Base-by-base conservation (phyloP, 2,329 filamentous ascomycete species). In the Penicillium brasilianum region DNA sequence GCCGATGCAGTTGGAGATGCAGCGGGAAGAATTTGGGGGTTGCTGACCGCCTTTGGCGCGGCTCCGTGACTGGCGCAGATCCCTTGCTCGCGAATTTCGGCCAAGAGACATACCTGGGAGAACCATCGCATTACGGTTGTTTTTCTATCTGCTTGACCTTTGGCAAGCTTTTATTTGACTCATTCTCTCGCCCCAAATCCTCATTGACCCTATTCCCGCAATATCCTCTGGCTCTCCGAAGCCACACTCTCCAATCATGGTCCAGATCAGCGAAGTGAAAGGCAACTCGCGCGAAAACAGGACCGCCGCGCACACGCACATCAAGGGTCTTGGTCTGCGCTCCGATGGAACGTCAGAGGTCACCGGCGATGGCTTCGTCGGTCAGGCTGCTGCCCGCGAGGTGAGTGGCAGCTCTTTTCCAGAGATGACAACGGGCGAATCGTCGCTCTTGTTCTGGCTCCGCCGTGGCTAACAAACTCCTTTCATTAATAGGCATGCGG, bases 301-400 rank as follows among this genome's bases (percentile, higher is more conserved):
- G 76, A 99, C 95, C 51, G 94, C 95, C 63, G 91, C 94, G 70
- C 95, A 99, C 81, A 97, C 94, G 56, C 95, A 99, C 80, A 99
- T 99, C 85, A 96, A 93, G 77, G 95, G 95, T 55, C 85, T 99
- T 43, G 95, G 95, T 18, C 81, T 99, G 69, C 91, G 91, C 74
- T 77, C 87, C 53, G 92, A 97, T 88, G 95, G 95, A 65, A 89
- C 86, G 55, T 92, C 95, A 64, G 93, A 97, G 75, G 86, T 86
- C 67, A 86, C 91, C 64, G 86, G 88, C 36, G 87, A 88, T 69
- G 95, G 95, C 37, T 99, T 98, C 73, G 89, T 98, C 52, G 95
- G 95, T 55, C 95, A 99, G 78, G 84, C 85, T 58, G 85, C 88
- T 62, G 95, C 95, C 65, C 87, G 95, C 81, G 95, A 99, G 86